phyloP scores from a whole-genome alignment of 768 basidiomycete genomes.

The Boletus coccyginus region DNA sequence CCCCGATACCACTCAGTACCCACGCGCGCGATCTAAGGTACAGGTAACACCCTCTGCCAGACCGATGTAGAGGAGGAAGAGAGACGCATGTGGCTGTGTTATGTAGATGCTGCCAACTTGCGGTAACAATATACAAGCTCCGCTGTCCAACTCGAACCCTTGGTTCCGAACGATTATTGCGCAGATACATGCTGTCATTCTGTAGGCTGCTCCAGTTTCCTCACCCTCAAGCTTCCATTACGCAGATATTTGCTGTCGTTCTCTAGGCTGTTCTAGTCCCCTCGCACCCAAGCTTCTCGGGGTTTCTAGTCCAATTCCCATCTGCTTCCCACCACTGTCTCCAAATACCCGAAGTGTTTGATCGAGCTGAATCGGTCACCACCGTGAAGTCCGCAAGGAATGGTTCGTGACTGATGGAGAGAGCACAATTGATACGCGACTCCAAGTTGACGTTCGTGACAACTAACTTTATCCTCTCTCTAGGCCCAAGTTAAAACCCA shows the following conservation, averaged over 20 bases:
- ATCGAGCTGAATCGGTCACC: slow-evolving; percentile 10
- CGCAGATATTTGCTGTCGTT: neutral
- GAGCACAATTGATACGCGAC: slow-evolving; percentile 13
- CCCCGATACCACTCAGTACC: neutral
- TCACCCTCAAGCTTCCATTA: neutral
- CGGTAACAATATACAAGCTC: neutral
- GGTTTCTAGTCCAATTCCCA: neutral
- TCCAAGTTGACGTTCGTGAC: slow-evolving; percentile 7
- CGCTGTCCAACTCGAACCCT: neutral
- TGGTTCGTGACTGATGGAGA: slow-evolving; percentile 4
- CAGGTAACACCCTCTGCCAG: neutral
- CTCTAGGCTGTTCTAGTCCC: neutral
- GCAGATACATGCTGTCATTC: neutral
- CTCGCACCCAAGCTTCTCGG: neutral
- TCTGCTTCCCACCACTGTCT: neutral
- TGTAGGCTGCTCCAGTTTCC: neutral
- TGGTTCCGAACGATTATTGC: neutral
- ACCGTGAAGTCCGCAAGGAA: slow-evolving; percentile 1
- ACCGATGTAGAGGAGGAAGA: neutral
- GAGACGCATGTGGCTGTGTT: neutral
- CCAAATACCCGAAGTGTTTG: slow-evolving; percentile 19
- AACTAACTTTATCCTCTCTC: slow-evolving; percentile 19
- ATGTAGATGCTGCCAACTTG: too few relatives aligned
- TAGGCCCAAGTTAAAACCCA: neutral
- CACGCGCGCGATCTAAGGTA: neutral